These are phyloP conservation scores for Prasinococcaceae sp. DNA, from an alignment of 139 green algal genomes.

Conservation along the genomic window DNA sequence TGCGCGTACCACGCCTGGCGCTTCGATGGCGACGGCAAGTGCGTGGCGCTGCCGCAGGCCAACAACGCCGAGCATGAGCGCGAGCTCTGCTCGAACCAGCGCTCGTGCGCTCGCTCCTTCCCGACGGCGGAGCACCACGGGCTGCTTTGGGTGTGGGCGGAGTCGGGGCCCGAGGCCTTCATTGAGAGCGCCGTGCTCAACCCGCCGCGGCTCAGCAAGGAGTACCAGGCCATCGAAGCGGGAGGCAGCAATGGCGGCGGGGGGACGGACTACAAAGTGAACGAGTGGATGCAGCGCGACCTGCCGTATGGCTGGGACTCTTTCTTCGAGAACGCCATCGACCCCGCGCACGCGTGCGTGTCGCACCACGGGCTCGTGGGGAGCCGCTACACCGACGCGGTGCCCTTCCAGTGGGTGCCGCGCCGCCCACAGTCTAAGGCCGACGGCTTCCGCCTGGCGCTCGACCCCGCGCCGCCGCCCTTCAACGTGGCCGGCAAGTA, in stretches of 20 bases:
- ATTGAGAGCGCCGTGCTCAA: constrained; percentile 2
- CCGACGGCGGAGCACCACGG: constrained; percentile 12
- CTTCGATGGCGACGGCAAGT: constrained; percentile 19
- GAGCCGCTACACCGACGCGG: not conserved
- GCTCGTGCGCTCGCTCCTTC: constrained; percentile 6
- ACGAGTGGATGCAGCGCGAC: constrained; percentile 15
- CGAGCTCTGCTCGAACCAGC: too few species aligned
- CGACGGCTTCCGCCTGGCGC: constrained; percentile 9
- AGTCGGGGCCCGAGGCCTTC: constrained; percentile 1
- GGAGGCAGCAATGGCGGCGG: constrained; percentile 1
- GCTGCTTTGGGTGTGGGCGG: constrained; percentile 19
- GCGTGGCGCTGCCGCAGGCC: constrained; percentile 17
- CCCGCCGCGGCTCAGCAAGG: too few species aligned
- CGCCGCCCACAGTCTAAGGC: not conserved
- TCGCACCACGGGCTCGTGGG: constrained; percentile 19
- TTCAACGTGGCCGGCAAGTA: constrained; percentile 13
- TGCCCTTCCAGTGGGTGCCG: too few species aligned
- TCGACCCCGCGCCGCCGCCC: constrained; percentile 11
- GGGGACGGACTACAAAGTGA: too few species aligned
- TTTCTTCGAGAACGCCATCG: constrained; percentile 34
- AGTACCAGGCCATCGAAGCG: not conserved
- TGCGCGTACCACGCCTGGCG: constrained; percentile 33
- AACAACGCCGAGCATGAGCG: too few species aligned
- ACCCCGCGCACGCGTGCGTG: constrained; percentile 21
- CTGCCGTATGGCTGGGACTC: constrained; percentile 24